Conservation (phyloP, 768 basidiomycete species). For the Amanita rubescens region DNA sequence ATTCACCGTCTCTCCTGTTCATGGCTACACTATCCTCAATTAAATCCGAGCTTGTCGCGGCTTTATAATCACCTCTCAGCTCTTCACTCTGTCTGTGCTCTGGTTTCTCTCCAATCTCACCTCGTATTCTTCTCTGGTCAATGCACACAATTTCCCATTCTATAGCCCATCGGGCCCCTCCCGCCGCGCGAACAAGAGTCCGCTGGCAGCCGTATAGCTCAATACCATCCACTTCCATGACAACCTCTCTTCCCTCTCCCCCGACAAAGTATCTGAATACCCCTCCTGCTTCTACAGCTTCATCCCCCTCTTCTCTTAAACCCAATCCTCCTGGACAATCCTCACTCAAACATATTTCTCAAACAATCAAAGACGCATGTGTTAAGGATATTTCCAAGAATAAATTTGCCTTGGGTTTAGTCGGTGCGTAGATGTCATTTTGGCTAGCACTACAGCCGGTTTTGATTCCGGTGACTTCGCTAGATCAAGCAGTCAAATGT, state of each 20-base stretch:
- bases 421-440: constrained; percentile 46
- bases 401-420: constrained; percentile 60
- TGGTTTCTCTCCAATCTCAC: constrained; percentile 22
- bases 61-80: constrained; percentile 13
- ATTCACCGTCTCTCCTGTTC: constrained; percentile 2
- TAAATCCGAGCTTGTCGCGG: constrained; percentile 15
- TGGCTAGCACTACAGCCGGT: not conserved
- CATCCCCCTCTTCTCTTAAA: constrained; percentile 29
- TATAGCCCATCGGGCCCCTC: constrained; percentile 65
- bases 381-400: constrained; percentile 41
- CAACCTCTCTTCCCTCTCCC: too few species aligned
- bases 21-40: not conserved
- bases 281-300: constrained; percentile 46
- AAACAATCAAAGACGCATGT: constrained; percentile 25
- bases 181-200: constrained; percentile 56
- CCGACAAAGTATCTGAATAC: constrained; percentile 43
- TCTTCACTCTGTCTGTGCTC: constrained; percentile 11
- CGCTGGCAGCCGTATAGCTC: constrained; percentile 79
- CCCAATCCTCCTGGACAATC: constrained; percentile 25
- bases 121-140: constrained; percentile 21
- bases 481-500: constrained; percentile 76
- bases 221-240: constrained; percentile 26
- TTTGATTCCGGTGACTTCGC: not conserved
- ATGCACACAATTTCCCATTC: constrained; percentile 41
- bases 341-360: constrained; percentile 19